Conservation (phyloP, 1,284 basidiomycete species). For the Xanthoconium separans region DNA sequence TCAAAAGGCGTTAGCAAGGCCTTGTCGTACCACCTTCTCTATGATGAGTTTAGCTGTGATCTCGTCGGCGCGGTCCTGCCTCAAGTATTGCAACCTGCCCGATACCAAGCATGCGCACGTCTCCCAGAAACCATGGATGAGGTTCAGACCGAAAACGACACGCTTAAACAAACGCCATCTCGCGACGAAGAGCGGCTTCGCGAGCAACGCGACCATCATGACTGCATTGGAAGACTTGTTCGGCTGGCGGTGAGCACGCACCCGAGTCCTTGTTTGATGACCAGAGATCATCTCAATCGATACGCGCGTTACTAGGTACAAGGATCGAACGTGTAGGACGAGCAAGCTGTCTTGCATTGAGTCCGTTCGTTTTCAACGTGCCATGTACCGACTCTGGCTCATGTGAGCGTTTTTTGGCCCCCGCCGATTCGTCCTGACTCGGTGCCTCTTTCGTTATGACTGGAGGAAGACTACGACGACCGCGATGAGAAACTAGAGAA, state of each 20-base stretch:
- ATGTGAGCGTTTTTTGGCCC: slow-evolving; percentile 15
- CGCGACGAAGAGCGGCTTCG: slow-evolving; percentile 23
- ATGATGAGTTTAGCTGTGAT: neutral
- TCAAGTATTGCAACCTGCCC: slow-evolving; percentile 12
- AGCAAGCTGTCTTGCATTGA: slow-evolving; percentile 29
- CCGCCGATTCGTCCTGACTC: neutral
- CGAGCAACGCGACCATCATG: slow-evolving; percentile 22
- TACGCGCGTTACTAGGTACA: slow-evolving; percentile 26
- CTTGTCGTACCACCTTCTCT: no score
- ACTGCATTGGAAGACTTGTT: slow-evolving; percentile 33
- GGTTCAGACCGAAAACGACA: slow-evolving; percentile 5
- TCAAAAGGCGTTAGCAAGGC: no score
- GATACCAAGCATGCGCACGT: slow-evolving; percentile 1
- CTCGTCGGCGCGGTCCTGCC: slow-evolving; percentile 9
- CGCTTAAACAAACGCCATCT: slow-evolving; percentile 15
- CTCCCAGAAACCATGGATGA: neutral
- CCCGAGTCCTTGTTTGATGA: no score
- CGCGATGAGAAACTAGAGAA: neutral
- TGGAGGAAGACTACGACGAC: neutral
- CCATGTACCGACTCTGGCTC: slow-evolving; percentile 33
- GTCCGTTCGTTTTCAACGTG: slow-evolving; percentile 32
- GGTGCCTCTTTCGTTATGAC: neutral
- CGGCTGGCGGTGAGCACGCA: slow-evolving; percentile 24
- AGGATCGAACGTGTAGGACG: slow-evolving; percentile 26
- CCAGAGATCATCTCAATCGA: neutral